Evolutionary conservation across 495 filamentous ascomycete genomes (phyloP).

Genomic region (Rhypophila decipiens): DNA sequence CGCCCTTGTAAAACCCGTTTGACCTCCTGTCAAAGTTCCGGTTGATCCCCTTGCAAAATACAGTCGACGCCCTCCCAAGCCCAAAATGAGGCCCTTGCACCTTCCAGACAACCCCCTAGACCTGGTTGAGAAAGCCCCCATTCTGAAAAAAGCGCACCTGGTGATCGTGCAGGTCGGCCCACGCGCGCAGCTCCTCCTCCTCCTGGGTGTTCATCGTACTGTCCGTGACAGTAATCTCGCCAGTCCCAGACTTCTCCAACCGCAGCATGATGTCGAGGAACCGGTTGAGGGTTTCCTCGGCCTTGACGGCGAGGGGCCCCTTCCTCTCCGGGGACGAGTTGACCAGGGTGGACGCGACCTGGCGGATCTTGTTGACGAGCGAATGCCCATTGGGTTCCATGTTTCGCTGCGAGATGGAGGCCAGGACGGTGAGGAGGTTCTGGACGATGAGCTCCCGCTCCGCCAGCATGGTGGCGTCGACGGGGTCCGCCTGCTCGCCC

Average conservation of each 20-base stretch:
- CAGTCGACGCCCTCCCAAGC: too few relatives aligned
- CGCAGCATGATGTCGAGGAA: slow-evolving; percentile 68
- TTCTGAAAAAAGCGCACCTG: slow-evolving; percentile 64
- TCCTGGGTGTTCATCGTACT: slow-evolving; percentile 45
- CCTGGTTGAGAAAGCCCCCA: slow-evolving; percentile 44
- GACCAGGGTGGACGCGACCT: slow-evolving; percentile 69
- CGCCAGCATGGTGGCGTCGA: slow-evolving; percentile 50
- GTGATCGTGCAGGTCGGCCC: slow-evolving; percentile 68
- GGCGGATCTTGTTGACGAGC: slow-evolving; percentile 65
- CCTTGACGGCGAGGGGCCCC: slow-evolving; percentile 47
- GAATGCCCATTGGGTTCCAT: slow-evolving; percentile 76
- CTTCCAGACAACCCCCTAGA: slow-evolving; percentile 1
- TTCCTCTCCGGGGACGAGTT: slow-evolving; percentile 52
- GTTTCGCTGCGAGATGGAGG: slow-evolving; percentile 66
- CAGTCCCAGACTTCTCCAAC: slow-evolving; percentile 51
- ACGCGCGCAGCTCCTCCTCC: slow-evolving; percentile 63
- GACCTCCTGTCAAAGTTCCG: too few relatives aligned
- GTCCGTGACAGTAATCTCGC: slow-evolving; percentile 3
- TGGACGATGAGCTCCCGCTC: slow-evolving; percentile 74
- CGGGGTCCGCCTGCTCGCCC: slow-evolving; percentile 23
- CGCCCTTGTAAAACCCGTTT: too few relatives aligned
- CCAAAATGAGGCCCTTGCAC: too few relatives aligned
- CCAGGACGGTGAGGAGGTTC: slow-evolving; percentile 61
- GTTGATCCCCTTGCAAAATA: too few relatives aligned
- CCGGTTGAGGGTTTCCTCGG: slow-evolving; percentile 57